A percentile compares a stretch with the other conserved stretches of the same genome.
These are phyloP conservation scores for Wickerhamomyces canadensis DNA, from an alignment of 805 yeast genomes.

Conservation along the genomic window DNA sequence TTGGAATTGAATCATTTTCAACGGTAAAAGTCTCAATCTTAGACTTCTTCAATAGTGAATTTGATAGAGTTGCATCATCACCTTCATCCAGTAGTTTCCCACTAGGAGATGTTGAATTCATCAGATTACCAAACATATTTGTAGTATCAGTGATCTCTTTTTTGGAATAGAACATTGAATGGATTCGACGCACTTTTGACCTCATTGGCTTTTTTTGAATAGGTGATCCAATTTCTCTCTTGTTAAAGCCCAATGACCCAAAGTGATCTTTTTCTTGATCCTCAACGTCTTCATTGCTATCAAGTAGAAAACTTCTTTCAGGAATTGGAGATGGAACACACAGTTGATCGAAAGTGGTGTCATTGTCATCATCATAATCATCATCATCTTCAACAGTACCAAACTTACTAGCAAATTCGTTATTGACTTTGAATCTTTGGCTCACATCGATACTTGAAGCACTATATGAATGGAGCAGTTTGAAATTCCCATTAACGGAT, in stretches of 20 bases:
- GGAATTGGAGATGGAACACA: slow-evolving; percentile 25
- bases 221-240: slow-evolving; percentile 34
- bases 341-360: slow-evolving; percentile 15
- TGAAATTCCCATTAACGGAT: slow-evolving; percentile 6
- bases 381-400: slow-evolving; percentile 9
- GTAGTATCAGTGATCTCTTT: slow-evolving; percentile 37
- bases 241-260: slow-evolving; percentile 13
- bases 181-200: slow-evolving; percentile 51
- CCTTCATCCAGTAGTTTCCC: slow-evolving; percentile 8
- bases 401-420: slow-evolving; percentile 6
- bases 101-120: slow-evolving; percentile 19
- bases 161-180: slow-evolving; percentile 64
- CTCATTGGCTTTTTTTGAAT: slow-evolving; percentile 28
- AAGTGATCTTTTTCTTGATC: slow-evolving; percentile 8
- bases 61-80: slow-evolving; percentile 7
- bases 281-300: slow-evolving; percentile 5
- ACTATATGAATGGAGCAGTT: slow-evolving; percentile 16
- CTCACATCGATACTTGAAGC: slow-evolving; percentile 15
- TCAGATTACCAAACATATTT: slow-evolving; percentile 24
- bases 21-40: slow-evolving; percentile 37
- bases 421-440: slow-evolving; percentile 2
- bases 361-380: slow-evolving; percentile 9
- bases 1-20: slow-evolving; percentile 59
- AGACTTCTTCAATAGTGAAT: slow-evolving; percentile 23
- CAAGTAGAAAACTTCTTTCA: slow-evolving; percentile 9